These are phyloP conservation scores for Hygrophila difformis DNA, from an alignment of 257 asterid genomes.

Conservation along the genomic window DNA sequence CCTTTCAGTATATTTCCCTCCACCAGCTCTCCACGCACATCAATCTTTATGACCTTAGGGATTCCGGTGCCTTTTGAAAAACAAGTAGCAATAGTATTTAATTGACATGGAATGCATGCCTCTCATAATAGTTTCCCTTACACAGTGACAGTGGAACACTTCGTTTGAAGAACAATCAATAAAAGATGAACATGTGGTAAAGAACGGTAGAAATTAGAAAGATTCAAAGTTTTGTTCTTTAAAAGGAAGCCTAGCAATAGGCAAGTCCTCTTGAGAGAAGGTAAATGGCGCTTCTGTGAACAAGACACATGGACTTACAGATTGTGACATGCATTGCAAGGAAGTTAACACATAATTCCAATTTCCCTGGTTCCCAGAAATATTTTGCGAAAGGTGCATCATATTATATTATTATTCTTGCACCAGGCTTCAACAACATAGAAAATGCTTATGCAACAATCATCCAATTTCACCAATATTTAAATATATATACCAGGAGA, in stretches of 20 bases:
- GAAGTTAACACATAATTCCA: no score
- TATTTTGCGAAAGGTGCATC: no score
- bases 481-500: constrained; percentile 54
- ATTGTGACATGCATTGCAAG: constrained; percentile 3
- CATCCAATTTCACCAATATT: constrained; percentile 5
- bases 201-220: background rate
- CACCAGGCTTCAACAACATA: background rate
- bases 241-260: background rate
- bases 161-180: background rate
- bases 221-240: background rate
- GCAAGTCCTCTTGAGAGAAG: background rate
- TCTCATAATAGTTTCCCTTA: background rate
- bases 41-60: constrained; percentile 85
- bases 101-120: constrained; percentile 1
- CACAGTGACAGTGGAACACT: no score
- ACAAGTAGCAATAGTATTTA: constrained; percentile 9
- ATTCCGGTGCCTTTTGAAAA: constrained; percentile 68
- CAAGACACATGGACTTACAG: background rate
- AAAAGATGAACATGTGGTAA: background rate
- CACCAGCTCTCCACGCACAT: constrained; percentile 71
- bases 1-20: constrained; percentile 82
- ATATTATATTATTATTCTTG: background rate
- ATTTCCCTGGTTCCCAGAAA: no score
- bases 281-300: constrained; percentile 1
- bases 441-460: background rate